Evolutionary conservation across 495 filamentous ascomycete species (phyloP), one percentile per base, ranked within the genome.

Genomic region (Lasiosphaeria miniovina): DNA sequence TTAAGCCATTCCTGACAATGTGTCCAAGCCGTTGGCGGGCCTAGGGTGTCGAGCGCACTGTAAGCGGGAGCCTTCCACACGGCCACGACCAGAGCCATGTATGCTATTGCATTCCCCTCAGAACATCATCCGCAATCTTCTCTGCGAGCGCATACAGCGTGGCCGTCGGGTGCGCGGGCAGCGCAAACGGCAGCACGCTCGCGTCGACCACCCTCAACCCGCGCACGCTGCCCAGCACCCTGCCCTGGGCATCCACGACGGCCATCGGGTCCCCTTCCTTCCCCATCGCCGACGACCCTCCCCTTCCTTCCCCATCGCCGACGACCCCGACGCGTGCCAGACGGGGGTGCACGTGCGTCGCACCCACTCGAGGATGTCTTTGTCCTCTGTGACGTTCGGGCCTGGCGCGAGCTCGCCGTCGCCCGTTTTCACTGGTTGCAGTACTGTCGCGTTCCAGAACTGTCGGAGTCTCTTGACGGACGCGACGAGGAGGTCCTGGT

Each of bases 161-260:
- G 2, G 77, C 45, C 60, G 60, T 57, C 10, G 83, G 85, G 68
- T 86, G 82, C 0, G 82, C 84, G 0, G 85, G 83, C 1, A 76
- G 75, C 33, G 85, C 62, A 15, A 87, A 67, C 0, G 85, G 80
- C 59, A 88, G 84, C 24, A 79, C 67, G 43, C 76, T 78, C 3
- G 81, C 82, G 71, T 89, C 86, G 4, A 88, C 83, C 12, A 87
- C 80, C 15, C 85, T 73, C 60, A 87, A 59, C 0, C 73, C 69
- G 4, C 68, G 65, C 3, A 85, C 82, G 0, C 83, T 82, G 61
- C 75, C 24, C 24, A 24, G 73, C 0, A 86, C 83, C 34, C 77
- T 71, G 0, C 78, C 82, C 6, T 71, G 66, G 35, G 71, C 71
- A 65, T 86, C 84, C 11, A 86, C 68, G 2, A 86, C 84, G 6